These are phyloP conservation scores for Phytophthora agathidicida DNA, from an alignment of 352 stramenopile genomes.

Conservation along the genomic window DNA sequence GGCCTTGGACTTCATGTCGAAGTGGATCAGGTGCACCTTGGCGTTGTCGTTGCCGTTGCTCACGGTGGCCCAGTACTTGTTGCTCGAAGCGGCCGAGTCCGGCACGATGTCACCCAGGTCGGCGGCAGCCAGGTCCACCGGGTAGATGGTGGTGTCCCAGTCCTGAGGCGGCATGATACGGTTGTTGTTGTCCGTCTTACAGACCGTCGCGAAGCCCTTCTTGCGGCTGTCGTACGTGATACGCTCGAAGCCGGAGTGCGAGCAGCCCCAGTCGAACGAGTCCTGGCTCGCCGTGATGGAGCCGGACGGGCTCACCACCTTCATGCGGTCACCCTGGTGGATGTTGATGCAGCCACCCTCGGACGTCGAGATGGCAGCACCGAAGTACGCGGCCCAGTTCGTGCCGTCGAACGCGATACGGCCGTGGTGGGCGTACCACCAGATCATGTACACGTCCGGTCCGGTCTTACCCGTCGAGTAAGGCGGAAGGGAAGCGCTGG, in stretches of 20 bases:
- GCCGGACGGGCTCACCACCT: constrained; percentile 54
- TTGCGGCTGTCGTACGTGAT: constrained; percentile 58
- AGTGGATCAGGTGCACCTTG: constrained; percentile 66
- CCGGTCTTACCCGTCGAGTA: constrained; percentile 57
- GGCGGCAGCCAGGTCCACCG: constrained; percentile 48
- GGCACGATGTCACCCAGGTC: constrained; percentile 64
- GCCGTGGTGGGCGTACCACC: constrained; percentile 73
- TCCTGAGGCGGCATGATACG: constrained; percentile 69
- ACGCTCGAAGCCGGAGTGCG: constrained; percentile 65
- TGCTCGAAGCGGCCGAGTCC: constrained; percentile 27
- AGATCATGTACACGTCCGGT: constrained; percentile 67
- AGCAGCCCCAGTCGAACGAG: constrained; percentile 67
- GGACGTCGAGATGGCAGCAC: constrained; percentile 57
- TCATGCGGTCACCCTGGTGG: constrained; percentile 72
- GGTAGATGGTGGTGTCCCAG: constrained; percentile 60
- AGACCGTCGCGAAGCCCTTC: constrained; percentile 55
- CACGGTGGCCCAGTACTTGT: constrained; percentile 67
- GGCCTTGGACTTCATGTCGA: constrained; percentile 46
- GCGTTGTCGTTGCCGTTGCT: constrained; percentile 59
- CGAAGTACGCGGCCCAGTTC: constrained; percentile 73
- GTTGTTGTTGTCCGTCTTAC: constrained; percentile 77
- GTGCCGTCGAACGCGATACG: constrained; percentile 61
- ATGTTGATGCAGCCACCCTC: constrained; percentile 71
- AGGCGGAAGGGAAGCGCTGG: constrained; percentile 51
- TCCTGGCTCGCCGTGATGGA: constrained; percentile 43